Conservation (phyloP, 305 asterid genomes). For the Fraxinus angustifolia region DNA sequence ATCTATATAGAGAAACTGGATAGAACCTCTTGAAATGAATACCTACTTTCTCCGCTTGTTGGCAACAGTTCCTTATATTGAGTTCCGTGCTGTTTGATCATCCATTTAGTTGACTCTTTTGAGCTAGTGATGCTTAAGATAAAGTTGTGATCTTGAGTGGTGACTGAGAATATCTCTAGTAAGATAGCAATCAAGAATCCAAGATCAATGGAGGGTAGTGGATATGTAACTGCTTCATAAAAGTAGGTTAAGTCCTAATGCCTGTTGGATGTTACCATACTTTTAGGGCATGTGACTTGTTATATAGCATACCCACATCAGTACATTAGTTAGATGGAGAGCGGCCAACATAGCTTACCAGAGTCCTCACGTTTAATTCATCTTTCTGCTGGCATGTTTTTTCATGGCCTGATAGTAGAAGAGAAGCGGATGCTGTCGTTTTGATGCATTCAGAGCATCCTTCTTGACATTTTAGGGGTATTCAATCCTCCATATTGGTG, state of each 20-base stretch:
- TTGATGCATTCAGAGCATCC: not conserved
- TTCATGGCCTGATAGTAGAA: conserved; percentile 3
- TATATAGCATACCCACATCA: conserved; percentile 11
- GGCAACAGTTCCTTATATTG: conserved; percentile 14
- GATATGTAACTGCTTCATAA: not conserved
- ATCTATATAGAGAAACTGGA: not conserved
- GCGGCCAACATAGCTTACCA: conserved; percentile 12
- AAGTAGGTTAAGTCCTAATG: not conserved
- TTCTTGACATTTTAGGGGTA: conserved; percentile 15
- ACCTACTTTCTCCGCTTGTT: not conserved
- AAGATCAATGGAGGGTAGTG: conserved; percentile 4
- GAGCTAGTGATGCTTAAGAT: conserved; percentile 14
- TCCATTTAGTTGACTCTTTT: conserved; percentile 5
- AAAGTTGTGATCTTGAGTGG: conserved; percentile 20
- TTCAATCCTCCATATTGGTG: conserved; percentile 3
- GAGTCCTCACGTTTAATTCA: conserved; percentile 9
- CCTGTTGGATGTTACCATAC: conserved; percentile 11
- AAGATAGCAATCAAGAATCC: conserved; percentile 19
- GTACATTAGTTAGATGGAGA: conserved; percentile 15
- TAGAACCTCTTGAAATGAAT: conserved; percentile 4
- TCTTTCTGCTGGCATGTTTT: conserved; percentile 13
- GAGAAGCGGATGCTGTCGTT: conserved; percentile 12
- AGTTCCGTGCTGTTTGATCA: conserved; percentile 5
- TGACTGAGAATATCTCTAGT: conserved; percentile 20
- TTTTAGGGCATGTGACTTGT: conserved; percentile 6